phyloP scores from a whole-genome alignment of 495 filamentous ascomycete genomes.

The Talaromyces proteolyticus region DNA sequence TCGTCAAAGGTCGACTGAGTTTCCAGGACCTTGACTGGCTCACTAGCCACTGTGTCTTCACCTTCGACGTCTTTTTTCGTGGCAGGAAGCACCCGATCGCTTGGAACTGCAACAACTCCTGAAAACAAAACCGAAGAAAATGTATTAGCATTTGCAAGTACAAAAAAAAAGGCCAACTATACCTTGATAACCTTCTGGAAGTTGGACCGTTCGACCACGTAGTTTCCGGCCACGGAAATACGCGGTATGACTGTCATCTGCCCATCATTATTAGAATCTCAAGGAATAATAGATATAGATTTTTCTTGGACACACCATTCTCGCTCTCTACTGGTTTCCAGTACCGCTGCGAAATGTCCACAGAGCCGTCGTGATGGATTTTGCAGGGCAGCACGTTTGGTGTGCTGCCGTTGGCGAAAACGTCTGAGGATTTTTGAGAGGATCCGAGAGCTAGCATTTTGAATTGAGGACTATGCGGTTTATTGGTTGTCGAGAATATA shows the following conservation, averaged over 20 bases:
- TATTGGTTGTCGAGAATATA: no score
- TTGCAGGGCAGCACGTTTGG: slow-evolving; percentile 82
- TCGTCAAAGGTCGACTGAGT: slow-evolving; percentile 67
- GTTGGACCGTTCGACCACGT: slow-evolving; percentile 54
- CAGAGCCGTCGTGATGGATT: slow-evolving; percentile 71
- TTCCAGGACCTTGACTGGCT: slow-evolving; percentile 54
- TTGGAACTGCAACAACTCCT: slow-evolving; percentile 37
- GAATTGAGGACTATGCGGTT: neutral
- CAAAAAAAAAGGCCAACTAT: slow-evolving; percentile 5
- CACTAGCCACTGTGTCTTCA: slow-evolving; percentile 30
- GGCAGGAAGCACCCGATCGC: slow-evolving; percentile 22
- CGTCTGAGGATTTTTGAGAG: slow-evolving; percentile 13
- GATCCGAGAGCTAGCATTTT: slow-evolving; percentile 36
- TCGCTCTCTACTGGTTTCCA: slow-evolving; percentile 55
- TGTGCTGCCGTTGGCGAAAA: slow-evolving; percentile 29
- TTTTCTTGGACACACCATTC: no score
- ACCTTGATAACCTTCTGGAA: slow-evolving; percentile 77
- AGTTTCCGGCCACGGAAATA: slow-evolving; percentile 85
- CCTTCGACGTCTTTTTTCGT: slow-evolving; percentile 29
- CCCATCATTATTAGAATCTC: slow-evolving; percentile 5
- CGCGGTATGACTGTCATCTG: slow-evolving; percentile 47
- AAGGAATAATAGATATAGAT: neutral
- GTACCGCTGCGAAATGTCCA: slow-evolving; percentile 59
- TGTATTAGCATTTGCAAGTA: neutral
- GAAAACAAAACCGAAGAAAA: neutral